Evolutionary conservation across 2,329 filamentous ascomycete genomes (phyloP), one percentile per base, ranked within the genome.

Genomic region (Colletotrichum orbiculare): DNA sequence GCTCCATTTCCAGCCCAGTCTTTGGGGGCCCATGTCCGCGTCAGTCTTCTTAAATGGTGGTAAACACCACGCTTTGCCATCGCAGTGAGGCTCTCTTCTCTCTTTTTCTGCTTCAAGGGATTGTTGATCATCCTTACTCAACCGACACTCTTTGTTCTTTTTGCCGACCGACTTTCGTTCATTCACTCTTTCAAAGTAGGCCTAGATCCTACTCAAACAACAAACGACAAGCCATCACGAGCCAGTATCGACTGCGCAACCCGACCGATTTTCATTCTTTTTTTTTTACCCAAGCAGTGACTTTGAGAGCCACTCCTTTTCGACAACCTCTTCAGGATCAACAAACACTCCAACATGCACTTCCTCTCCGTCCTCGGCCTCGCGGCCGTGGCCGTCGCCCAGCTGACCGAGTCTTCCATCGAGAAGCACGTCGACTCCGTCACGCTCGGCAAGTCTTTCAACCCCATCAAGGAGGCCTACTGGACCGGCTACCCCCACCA

Each of bases 401-500:
- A 68, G 64, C 67, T 70, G 13, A 70, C 67, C 15, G 45, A 68
- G 41, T 70, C 66, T 38, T 73, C 73, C 15, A 67, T 76, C 47
- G 66, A 70, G 56, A 74, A 70, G 60, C 72, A 75, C 49, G 75
- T 76, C 61, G 74, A 85, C 66, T 78, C 78, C 53, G 72, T 87
- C 54, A 76, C 79, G 37, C 79, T 89, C n/a, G 76, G 79, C 35
- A 76, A 76, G 67, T 75, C 78, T 39, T 88, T 88, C 75, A 83
- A 86, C 70, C 85, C 86, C 6, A 78, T 89, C 68, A 85, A 86
- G 73, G 80, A 80, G 15, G 82, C 85, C 8, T 89, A 89, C 80
- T 89, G 86, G 86, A 89, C 87, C 12, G 81, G 80, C 17, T 81
- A 84, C 49, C 85, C 85, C 48, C 87, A 89, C 69, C 87, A 89